Evolutionary conservation across 2,329 filamentous ascomycete species (phyloP), one percentile per base, ranked within the genome.

Genomic region (Phialocephala subalpina): DNA sequence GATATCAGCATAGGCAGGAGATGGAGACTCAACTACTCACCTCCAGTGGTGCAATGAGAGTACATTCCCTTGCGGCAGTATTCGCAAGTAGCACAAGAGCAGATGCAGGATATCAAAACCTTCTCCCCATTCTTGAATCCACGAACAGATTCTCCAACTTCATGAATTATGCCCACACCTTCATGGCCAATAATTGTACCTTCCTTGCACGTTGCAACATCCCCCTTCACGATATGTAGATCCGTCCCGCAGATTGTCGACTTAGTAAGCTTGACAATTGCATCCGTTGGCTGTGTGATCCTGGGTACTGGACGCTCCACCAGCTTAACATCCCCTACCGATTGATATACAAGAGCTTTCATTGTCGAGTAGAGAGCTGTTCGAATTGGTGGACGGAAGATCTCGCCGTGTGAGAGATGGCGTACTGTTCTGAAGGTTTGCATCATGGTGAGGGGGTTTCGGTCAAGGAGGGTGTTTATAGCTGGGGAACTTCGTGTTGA

Each of bases 281-380:
- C 83, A 65, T 87, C 84, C 1, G 80, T 81, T 2, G 82, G 77
- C 1, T 72, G 69, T 20, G 73, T 64, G n/a, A 86, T 69, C 20
- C 69, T 73, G 2, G 83, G 84, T 9, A 78, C 74, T 0, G 82
- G 80, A 0, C 77, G 77, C 1, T 84, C 79, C 64, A 85, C 80
- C 16, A 96, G 82, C 73, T 90, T 80, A 56, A 97, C 92, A 35
- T 83, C 86, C 73, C 93, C 92, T 81, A 94, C 94, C 64, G 90
- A 90, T 78, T 90, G 87, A 92, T 93, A 97, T 1, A 86, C 86
- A 18, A 96, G 80, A 0, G 93, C 93, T 77, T 92, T 90, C 91
- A 97, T 95, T 11, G 72, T 76, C 25, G 63, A 62, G 35, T 66
- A 69, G 40, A 55, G 47, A 45, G 64, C 61, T 61, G 56, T 58